These are phyloP conservation scores for Phytopythium sindhum DNA, from an alignment of 352 stramenopile genomes.

Conservation along the genomic window DNA sequence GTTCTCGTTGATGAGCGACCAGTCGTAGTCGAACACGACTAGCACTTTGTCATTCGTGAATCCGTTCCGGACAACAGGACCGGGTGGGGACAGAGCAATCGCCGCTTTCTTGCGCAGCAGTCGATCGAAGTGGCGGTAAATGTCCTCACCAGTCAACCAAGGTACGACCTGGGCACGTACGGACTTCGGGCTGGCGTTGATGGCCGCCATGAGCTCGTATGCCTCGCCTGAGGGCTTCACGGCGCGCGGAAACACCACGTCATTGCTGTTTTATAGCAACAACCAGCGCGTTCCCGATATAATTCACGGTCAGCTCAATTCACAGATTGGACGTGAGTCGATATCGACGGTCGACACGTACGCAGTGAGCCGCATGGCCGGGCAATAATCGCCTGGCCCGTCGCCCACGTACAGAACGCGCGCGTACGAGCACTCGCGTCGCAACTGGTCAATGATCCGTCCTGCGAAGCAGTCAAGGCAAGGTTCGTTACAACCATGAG, in stretches of 20 bases:
- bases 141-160: constrained; percentile 53
- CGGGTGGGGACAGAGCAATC: constrained; percentile 3
- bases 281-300: too few species aligned
- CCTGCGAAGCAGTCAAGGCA: constrained; percentile 9
- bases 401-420: constrained; percentile 57
- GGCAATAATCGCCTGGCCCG: constrained; percentile 50
- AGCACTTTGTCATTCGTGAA: constrained; percentile 25
- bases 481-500: not conserved
- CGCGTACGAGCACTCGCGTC: constrained; percentile 23
- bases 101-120: constrained; percentile 18
- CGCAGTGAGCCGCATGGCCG: constrained; percentile 31
- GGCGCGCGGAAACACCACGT: constrained; percentile 50
- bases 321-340: not conserved
- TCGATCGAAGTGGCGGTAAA: constrained; percentile 31
- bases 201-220: constrained; percentile 34
- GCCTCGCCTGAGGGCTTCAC: constrained; percentile 21
- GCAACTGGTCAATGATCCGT: constrained; percentile 32
- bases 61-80: not conserved
- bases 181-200: constrained; percentile 26
- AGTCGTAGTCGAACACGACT: constrained; percentile 84
- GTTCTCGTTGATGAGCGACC: constrained; percentile 81
- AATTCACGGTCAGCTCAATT: not conserved
- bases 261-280: constrained; percentile 19
- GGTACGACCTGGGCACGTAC: constrained; percentile 33
- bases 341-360: constrained; percentile 8